Percentiles rank a stretch among this genome's conserved stretches.
Evolutionary conservation across 1,139 yeast species (phyloP).

Genomic region (Yamadazyma pseudoaaseri): DNA sequence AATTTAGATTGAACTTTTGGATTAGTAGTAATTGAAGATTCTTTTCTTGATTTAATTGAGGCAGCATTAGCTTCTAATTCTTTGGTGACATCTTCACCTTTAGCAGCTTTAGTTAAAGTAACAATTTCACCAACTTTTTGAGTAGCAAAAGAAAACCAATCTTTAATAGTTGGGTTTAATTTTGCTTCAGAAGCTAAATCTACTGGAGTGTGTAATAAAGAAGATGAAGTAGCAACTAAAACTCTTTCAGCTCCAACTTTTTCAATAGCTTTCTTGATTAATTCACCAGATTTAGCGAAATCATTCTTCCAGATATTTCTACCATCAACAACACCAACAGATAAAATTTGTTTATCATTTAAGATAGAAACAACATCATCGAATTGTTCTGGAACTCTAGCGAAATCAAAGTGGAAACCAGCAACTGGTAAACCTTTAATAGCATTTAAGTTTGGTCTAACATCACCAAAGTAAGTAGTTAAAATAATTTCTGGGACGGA

Average conservation of each 20-base stretch:
- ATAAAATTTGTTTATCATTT: constrained; percentile 65
- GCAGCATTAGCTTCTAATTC: constrained; percentile 83
- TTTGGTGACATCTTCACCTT: constrained; percentile 68
- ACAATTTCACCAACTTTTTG: constrained; percentile 94
- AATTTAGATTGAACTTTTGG: constrained; percentile 88
- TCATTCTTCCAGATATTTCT: constrained; percentile 99
- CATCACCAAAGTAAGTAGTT: constrained; percentile 97
- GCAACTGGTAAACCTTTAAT: constrained; percentile 88
- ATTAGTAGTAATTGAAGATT: constrained; percentile 88
- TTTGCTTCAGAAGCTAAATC: constrained; percentile 90
- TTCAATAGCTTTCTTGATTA: constrained; percentile 78
- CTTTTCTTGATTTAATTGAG: constrained; percentile 81
- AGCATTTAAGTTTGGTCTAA: constrained; percentile 91
- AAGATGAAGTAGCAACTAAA: constrained; percentile 91
- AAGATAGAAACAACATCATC: constrained; percentile 74
- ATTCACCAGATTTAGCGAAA: constrained; percentile 78
- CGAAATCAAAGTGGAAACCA: constrained; percentile 96
- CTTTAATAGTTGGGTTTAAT: constrained; percentile 86
- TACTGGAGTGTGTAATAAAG: constrained; percentile 97
- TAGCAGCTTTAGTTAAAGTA: constrained; percentile 81
- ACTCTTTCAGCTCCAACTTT: constrained; percentile 89
- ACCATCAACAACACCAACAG: constrained; percentile 97
- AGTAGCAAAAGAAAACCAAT: constrained; percentile 98
- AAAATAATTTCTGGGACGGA: constrained; percentile 76
- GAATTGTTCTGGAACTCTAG: constrained; percentile 95